phyloP scores from a whole-genome alignment of 164 flowering plant genomes.

The Tetrastigma voinierianum region DNA sequence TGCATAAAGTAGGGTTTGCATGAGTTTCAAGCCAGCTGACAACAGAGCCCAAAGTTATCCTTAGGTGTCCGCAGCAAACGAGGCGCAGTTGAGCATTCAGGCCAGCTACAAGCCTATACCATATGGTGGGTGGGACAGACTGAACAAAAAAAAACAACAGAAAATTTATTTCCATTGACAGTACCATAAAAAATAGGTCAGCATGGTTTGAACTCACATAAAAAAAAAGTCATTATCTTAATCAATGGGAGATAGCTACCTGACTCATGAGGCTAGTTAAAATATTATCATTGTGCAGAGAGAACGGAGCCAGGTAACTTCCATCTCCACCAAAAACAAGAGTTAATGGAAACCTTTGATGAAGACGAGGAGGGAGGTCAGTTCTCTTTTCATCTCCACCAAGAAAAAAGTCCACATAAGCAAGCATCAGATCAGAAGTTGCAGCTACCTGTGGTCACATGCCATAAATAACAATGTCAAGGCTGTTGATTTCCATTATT shows the following conservation, averaged over 20 bases:
- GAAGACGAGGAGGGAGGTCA: conserved; percentile 88
- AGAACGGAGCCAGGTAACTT: conserved; percentile 93
- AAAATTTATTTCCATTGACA: neutral
- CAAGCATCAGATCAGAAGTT: conserved; percentile 88
- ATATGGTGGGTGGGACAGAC: conserved; percentile 85
- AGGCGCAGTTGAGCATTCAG: conserved; percentile 88
- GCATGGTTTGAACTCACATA: neutral
- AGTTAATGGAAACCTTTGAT: conserved; percentile 77
- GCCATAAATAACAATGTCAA: neutral
- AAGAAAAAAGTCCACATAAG: conserved; percentile 86
- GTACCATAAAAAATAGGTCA: neutral
- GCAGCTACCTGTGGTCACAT: conserved; percentile 72
- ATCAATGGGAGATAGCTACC: conserved; percentile 33
- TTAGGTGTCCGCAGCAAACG: conserved; percentile 70
- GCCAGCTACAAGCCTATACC: conserved; percentile 94
- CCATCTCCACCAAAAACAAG: conserved; percentile 95
- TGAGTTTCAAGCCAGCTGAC: conserved; percentile 80
- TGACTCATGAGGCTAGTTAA: conserved; percentile 90
- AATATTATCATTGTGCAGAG: conserved; percentile 81
- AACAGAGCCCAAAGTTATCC: conserved; percentile 51
- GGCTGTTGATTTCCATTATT: neutral
- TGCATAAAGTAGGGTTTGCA: conserved; percentile 71
- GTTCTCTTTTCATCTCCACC: conserved; percentile 96
- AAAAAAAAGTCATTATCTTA: neutral
- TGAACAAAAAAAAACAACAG: conserved; percentile 19